Base-by-base conservation (phyloP, 768 basidiomycete genomes). In the Tulasnella sp. region DNA sequence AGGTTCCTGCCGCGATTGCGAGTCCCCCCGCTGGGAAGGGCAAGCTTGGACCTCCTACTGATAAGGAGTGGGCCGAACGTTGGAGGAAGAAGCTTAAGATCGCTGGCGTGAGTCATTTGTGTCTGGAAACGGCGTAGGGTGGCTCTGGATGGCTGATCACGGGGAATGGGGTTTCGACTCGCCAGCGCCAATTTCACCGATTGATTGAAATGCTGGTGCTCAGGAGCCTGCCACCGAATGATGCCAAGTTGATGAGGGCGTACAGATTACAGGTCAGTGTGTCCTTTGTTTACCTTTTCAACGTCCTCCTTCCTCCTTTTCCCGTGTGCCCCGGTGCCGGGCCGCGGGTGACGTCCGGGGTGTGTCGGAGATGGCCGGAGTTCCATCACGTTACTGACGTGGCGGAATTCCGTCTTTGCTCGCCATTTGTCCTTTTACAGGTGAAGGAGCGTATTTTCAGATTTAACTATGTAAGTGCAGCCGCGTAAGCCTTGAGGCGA, bases 371-470 rank as follows among this genome's bases (percentile, higher is more conserved):
- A 24, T 62, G 58, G 10, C 27, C 58, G 58, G 58, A 58, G 56
- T 58, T 58, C 27, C n/a, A n/a, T n/a, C n/a, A 27, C 8, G 58
- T 62, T 27, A 62, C 58, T 62, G 58, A 62, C 58, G 58, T 62
- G 58, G 58, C 58, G 58, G 58, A 62, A 27, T n/a, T 62, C 58
- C 58, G 58, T 10, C 12, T 27, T n/a, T n/a, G 31, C 58, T 10
- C 58, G 58, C 58, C 58, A 62, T 62, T 62, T 62, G 58, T 62
- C 58, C 58, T 31, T 6, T 62, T 62, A 75, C 82, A 86, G 81
- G 96, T 97, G 83, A 99, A 99, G 86, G 96, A 98, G 85, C 90
- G 98, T 48, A 85, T 99, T 68, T 98, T 94, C 83, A 89, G 96
- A 31, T 98, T 98, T 86, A 99, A 99, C 86, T 98, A 92, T 84